phyloP scores from a whole-genome alignment of 2,329 filamentous ascomycete genomes.

The Hymenoscyphus infarciens region DNA sequence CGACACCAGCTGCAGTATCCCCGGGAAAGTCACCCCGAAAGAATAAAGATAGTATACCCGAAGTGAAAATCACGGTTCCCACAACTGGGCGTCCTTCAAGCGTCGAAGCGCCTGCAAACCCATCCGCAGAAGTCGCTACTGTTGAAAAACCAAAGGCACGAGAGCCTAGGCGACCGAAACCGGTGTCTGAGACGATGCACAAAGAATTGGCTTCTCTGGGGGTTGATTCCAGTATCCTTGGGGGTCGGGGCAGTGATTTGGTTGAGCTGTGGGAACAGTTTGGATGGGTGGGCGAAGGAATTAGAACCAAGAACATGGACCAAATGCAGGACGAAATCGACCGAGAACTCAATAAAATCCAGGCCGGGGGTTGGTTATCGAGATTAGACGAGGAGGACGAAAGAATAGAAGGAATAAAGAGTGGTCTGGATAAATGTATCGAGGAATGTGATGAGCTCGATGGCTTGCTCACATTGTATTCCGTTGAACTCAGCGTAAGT shows the following conservation, averaged over 20 bases:
- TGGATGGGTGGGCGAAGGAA: conserved; percentile 78
- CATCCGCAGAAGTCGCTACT: conserved; percentile 33
- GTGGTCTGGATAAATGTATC: conserved; percentile 83
- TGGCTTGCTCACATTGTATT: conserved; percentile 88
- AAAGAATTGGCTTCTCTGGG: conserved; percentile 51
- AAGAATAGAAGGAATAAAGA: conserved; percentile 80
- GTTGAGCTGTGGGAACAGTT: conserved; percentile 80
- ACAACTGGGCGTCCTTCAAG: conserved; percentile 38
- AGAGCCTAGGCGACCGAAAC: conserved; percentile 32
- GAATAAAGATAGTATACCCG: conserved; percentile 43
- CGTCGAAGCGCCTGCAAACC: conserved; percentile 39
- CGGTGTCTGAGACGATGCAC: conserved; percentile 34
- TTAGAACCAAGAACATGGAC: conserved; percentile 72
- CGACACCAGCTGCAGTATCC: conserved; percentile 24
- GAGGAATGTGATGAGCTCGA: conserved; percentile 95
- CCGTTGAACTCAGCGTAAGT: conserved; percentile 85
- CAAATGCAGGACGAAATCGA: conserved; percentile 80
- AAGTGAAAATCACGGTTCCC: conserved; percentile 56
- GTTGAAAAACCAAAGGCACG: conserved; percentile 30
- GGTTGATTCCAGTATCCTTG: conserved; percentile 72
- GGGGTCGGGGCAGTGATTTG: conserved; percentile 74
- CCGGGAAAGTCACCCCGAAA: conserved; percentile 11
- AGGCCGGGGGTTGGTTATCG: conserved; percentile 88
- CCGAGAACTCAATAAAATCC: conserved; percentile 82
- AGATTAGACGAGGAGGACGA: conserved; percentile 85